Percentiles rank a stretch among this genome's conserved stretches.
Conservation (phyloP, 2,329 filamentous ascomycete species). For the Botrytis cinerea region DNA sequence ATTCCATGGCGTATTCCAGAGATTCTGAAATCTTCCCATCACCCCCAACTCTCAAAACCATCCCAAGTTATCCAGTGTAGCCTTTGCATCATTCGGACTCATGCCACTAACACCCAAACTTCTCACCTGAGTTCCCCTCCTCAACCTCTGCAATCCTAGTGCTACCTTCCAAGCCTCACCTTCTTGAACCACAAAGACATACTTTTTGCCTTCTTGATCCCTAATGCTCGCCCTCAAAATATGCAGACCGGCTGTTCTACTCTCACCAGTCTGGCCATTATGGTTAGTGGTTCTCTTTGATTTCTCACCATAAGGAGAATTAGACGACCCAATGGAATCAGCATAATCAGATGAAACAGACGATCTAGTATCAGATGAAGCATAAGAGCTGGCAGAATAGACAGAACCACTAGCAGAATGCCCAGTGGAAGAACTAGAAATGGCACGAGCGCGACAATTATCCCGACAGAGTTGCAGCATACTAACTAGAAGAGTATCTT, state of each 20-base stretch:
- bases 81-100: slow-evolving; percentile 54
- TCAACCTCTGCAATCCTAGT: slow-evolving; percentile 60
- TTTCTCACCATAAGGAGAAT: slow-evolving; percentile 24
- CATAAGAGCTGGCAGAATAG: slow-evolving; percentile 43
- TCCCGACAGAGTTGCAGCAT: slow-evolving; percentile 66
- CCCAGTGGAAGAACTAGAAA: slow-evolving; percentile 43
- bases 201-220: slow-evolving; percentile 67
- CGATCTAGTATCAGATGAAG: slow-evolving; percentile 35
- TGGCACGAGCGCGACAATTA: slow-evolving; percentile 56
- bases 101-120: slow-evolving; percentile 61
- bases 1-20: slow-evolving; percentile 26
- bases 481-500: slow-evolving; percentile 63
- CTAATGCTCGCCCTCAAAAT: slow-evolving; percentile 63
- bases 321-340: slow-evolving; percentile 37
- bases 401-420: slow-evolving; percentile 46
- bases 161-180: slow-evolving; percentile 70
- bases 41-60: slow-evolving; percentile 39
- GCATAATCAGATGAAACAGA: slow-evolving; percentile 38
- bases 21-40: not conserved
- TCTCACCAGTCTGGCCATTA: slow-evolving; percentile 52
- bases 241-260: slow-evolving; percentile 59
- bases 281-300: slow-evolving; percentile 35
- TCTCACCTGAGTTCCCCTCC: slow-evolving; percentile 60
- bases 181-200: slow-evolving; percentile 64
- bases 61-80: slow-evolving; percentile 59